These are phyloP conservation scores for Pulveroboletus sp. DNA, from an alignment of 768 basidiomycete genomes.

Conservation along the genomic window DNA sequence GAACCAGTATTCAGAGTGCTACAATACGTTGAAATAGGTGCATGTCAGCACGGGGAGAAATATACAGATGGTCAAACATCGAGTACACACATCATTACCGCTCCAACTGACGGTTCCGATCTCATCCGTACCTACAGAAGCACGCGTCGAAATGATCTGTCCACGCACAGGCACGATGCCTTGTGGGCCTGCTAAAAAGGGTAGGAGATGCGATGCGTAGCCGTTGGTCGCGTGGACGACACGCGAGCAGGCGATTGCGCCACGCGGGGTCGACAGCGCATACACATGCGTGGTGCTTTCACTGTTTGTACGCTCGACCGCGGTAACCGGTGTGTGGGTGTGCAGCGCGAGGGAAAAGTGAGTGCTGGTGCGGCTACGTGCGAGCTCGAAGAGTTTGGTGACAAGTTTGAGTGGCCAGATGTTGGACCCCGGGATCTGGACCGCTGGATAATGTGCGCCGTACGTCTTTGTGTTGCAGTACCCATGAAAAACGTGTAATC, in stretches of 20 bases:
- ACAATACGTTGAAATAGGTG: too few relatives aligned
- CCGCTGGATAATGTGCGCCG: conserved; percentile 47
- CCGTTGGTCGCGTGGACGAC: conserved; percentile 88
- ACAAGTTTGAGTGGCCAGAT: conserved; percentile 84
- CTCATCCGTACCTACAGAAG: conserved; percentile 36
- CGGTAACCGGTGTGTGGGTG: conserved; percentile 70
- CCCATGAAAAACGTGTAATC: too few relatives aligned
- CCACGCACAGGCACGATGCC: conserved; percentile 73
- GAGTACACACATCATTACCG: conserved; percentile 33
- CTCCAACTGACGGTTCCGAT: conserved; percentile 47
- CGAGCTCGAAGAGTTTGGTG: conserved; percentile 54
- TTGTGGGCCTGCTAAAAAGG: conserved; percentile 49
- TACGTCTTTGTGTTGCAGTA: conserved; percentile 28
- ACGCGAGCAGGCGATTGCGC: conserved; percentile 53
- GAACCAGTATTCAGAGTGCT: conserved; percentile 79
- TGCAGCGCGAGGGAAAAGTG: conserved; percentile 53
- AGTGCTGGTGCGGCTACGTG: conserved; percentile 26
- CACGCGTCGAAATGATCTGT: conserved; percentile 53
- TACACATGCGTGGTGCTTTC: conserved; percentile 4
- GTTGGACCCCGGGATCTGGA: conserved; percentile 56
- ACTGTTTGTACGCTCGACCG: conserved; percentile 27
- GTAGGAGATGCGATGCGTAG: conserved; percentile 74
- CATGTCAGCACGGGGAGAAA: neutral
- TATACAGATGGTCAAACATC: too few relatives aligned
- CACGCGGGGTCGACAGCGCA: conserved; percentile 55